Conservation (phyloP, 306 rosid genomes). For the Vigna angularis region DNA sequence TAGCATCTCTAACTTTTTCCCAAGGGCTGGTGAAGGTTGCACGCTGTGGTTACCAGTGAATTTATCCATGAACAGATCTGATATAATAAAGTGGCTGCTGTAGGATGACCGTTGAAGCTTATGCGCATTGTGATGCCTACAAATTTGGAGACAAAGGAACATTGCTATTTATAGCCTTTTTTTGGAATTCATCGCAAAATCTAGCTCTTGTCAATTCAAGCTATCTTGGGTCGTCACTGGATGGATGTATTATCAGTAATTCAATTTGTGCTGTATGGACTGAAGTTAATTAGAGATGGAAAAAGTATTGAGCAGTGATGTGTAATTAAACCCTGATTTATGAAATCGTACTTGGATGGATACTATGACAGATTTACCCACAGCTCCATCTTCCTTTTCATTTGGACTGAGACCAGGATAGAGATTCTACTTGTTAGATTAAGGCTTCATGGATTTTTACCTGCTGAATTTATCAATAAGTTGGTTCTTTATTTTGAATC, state of each 20-base stretch:
- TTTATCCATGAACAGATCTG: constrained; percentile 88
- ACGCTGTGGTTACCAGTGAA: constrained; percentile 75
- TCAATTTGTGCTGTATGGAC: constrained; percentile 68
- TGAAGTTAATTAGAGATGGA: constrained; percentile 55
- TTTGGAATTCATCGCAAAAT: constrained; percentile 39
- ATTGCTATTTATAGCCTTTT: constrained; percentile 46
- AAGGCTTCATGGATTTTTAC: constrained; percentile 56
- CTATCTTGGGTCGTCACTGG: constrained; percentile 45
- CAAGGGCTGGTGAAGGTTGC: constrained; percentile 69
- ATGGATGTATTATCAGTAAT: constrained; percentile 49
- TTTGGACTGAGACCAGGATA: constrained; percentile 53
- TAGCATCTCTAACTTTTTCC: constrained; percentile 55
- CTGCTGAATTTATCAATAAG: constrained; percentile 55
- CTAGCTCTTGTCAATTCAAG: constrained; percentile 55
- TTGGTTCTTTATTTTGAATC: constrained; percentile 52
- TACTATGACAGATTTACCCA: constrained; percentile 47
- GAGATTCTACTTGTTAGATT: constrained; percentile 55
- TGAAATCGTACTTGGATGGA: constrained; percentile 57
- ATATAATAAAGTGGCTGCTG: constrained; percentile 76
- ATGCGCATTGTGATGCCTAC: constrained; percentile 63
- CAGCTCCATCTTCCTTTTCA: constrained; percentile 56
- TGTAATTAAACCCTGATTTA: constrained; percentile 57
- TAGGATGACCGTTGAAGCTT: constrained; percentile 78
- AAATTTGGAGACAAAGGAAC: constrained; percentile 62
- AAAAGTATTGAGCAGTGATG: constrained; percentile 59